phyloP scores from a whole-genome alignment of 352 stramenopile species.

The Phytopythium aichiense region DNA sequence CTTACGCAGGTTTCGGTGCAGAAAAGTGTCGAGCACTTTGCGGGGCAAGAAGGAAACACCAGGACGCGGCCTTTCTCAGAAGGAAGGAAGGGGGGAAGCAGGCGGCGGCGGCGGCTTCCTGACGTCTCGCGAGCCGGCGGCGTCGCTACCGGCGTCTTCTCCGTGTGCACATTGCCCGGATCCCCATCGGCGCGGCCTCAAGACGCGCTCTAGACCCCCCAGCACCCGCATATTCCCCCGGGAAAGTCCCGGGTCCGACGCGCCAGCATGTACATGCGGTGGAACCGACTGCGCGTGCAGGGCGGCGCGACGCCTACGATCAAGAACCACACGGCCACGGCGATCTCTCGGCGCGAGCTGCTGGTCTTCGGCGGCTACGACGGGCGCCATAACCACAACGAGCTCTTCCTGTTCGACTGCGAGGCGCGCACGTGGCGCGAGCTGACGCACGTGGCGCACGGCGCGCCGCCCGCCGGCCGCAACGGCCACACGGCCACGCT shows the following conservation, averaged over 20 bases:
- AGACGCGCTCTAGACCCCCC: too few relatives aligned
- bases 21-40: too few relatives aligned
- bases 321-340: slow-evolving; percentile 86
- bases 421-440: slow-evolving; percentile 68
- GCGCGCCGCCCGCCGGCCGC: slow-evolving; percentile 69
- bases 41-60: too few relatives aligned
- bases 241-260: not conserved
- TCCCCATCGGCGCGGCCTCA: too few relatives aligned
- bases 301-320: slow-evolving; percentile 50
- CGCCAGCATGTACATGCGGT: slow-evolving; percentile 56
- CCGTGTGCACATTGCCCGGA: too few relatives aligned
- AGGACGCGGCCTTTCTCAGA: too few relatives aligned
- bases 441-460: slow-evolving; percentile 36
- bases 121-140: too few relatives aligned
- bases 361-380: slow-evolving; percentile 95
- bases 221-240: too few relatives aligned
- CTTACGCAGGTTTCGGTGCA: too few relatives aligned
- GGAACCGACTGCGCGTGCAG: slow-evolving; percentile 44
- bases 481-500: slow-evolving; percentile 96
- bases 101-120: too few relatives aligned
- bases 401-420: slow-evolving; percentile 87
- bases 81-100: too few relatives aligned
- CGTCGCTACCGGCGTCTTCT: too few relatives aligned
- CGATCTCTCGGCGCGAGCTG: slow-evolving; percentile 49
- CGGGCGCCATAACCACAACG: slow-evolving; percentile 92